Evolutionary conservation across 2,329 filamentous ascomycete genomes (phyloP).

Genomic region (Domatiomyces globalis): DNA sequence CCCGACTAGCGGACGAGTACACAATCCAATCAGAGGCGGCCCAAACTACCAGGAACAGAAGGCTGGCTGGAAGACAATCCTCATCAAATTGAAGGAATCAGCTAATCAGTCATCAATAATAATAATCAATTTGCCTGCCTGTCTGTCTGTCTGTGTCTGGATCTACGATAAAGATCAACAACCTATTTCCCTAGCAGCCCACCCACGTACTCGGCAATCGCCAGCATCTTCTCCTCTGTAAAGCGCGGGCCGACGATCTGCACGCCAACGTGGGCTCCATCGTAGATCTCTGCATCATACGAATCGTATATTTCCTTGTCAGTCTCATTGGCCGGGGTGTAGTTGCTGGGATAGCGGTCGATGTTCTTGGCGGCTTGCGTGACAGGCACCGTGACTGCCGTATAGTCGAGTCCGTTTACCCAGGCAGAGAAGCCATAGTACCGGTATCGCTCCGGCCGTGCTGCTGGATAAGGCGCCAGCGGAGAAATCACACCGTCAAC

Average conservation of each 20-base stretch:
- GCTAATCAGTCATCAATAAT: no score
- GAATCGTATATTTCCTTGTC: slow-evolving; percentile 34
- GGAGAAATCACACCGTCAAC: slow-evolving; percentile 40
- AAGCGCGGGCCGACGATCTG: slow-evolving; percentile 37
- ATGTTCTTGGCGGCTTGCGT: slow-evolving; percentile 29
- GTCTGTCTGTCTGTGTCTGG: background rate
- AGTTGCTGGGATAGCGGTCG: slow-evolving; percentile 25
- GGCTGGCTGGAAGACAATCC: no score
- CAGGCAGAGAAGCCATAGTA: slow-evolving; percentile 28
- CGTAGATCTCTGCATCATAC: slow-evolving; percentile 37
- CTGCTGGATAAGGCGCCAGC: slow-evolving; percentile 29
- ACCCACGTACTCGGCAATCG: slow-evolving; percentile 30
- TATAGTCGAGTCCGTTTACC: slow-evolving; percentile 29
- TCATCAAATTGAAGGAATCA: no score
- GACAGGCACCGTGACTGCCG: slow-evolving; percentile 33
- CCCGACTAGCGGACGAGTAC: background rate
- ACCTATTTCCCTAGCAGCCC: slow-evolving; percentile 10
- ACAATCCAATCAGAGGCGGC: background rate
- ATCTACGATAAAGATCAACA: no score
- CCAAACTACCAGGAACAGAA: background rate
- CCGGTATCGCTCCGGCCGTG: slow-evolving; percentile 25
- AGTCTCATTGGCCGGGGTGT: slow-evolving; percentile 28
- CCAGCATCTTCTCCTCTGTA: slow-evolving; percentile 38
- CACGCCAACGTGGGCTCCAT: slow-evolving; percentile 35
- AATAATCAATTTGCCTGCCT: background rate